Evolutionary conservation across 2,329 filamentous ascomycete species (phyloP).

Genomic region (Ophiostoma sp.): DNA sequence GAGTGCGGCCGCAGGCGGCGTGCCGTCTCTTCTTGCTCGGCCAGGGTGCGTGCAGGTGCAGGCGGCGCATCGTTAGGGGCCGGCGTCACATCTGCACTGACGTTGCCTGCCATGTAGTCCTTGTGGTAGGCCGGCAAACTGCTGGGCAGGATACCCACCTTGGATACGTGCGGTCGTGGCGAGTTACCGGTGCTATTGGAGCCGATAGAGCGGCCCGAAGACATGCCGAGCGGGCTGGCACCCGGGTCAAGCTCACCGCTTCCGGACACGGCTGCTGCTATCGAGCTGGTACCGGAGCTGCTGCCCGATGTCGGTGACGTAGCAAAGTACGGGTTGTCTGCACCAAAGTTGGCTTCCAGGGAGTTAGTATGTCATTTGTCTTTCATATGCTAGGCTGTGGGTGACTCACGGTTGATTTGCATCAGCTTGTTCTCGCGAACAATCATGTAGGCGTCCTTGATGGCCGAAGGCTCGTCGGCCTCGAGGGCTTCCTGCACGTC

Average conservation of each 20-base stretch:
- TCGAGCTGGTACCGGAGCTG: conserved; percentile 57
- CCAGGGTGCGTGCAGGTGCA: conserved; percentile 57
- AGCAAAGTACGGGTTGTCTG: conserved; percentile 46
- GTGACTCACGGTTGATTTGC: conserved; percentile 81
- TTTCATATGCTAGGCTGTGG: no score
- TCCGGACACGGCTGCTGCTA: conserved; percentile 50
- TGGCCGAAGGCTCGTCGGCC: conserved; percentile 90
- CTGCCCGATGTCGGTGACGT: conserved; percentile 50
- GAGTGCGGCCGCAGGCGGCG: conserved; percentile 84
- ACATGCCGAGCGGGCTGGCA: conserved; percentile 55
- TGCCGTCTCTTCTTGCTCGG: conserved; percentile 78
- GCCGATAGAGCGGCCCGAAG: conserved; percentile 55
- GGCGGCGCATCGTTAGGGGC: conserved; percentile 53
- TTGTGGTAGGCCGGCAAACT: conserved; percentile 89
- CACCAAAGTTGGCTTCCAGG: conserved; percentile 45
- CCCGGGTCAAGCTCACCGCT: conserved; percentile 39
- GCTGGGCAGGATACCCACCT: conserved; percentile 87
- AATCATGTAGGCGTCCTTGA: conserved; percentile 98
- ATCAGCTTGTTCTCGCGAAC: conserved; percentile 97
- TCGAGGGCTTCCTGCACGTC: conserved; percentile 94
- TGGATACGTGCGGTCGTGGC: conserved; percentile 67
- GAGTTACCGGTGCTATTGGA: conserved; percentile 51
- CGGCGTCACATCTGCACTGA: conserved; percentile 48
- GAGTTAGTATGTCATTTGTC: conserved; percentile 7
- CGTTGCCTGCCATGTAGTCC: conserved; percentile 71